These are phyloP conservation scores for Zygosaccharomyces lentus DNA, from an alignment of 805 yeast genomes.

Conservation along the genomic window DNA sequence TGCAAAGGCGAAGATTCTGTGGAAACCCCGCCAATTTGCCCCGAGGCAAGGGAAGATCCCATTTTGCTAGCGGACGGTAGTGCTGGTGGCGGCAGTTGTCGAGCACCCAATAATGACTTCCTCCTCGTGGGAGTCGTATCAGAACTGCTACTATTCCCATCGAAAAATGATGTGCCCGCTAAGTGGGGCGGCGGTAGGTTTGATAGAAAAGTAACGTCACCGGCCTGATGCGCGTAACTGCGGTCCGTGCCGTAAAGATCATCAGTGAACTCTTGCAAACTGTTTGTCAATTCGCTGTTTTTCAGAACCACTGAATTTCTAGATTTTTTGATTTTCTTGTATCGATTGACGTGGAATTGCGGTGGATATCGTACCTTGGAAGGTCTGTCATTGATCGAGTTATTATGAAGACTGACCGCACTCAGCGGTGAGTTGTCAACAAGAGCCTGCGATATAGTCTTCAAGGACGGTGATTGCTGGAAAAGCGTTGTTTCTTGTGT, in stretches of 20 bases:
- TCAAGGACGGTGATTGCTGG: slow-evolving; percentile 21
- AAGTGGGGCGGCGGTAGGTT: slow-evolving; percentile 12
- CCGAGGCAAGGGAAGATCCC: slow-evolving; percentile 1
- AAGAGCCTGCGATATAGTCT: slow-evolving; percentile 15
- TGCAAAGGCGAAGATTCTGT: slow-evolving; percentile 19
- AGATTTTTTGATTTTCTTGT: slow-evolving; percentile 28
- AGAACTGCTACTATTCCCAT: slow-evolving; percentile 9
- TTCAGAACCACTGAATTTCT: slow-evolving; percentile 28
- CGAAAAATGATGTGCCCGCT: slow-evolving; percentile 2
- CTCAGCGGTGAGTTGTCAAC: slow-evolving; percentile 22
- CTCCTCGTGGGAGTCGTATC: slow-evolving; percentile 25
- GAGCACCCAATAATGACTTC: slow-evolving; percentile 19
- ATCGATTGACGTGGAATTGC: slow-evolving; percentile 16
- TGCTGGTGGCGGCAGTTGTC: slow-evolving; percentile 9
- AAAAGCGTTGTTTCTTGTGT: slow-evolving; percentile 20
- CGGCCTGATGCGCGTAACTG: slow-evolving; percentile 6
- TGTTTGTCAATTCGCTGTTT: slow-evolving; percentile 31
- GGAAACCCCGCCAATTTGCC: slow-evolving; percentile 2
- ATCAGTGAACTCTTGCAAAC: slow-evolving; percentile 35
- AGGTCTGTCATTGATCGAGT: slow-evolving; percentile 1
- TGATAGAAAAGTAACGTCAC: slow-evolving; percentile 15
- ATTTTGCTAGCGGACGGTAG: slow-evolving; percentile 22
- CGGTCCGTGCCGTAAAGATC: slow-evolving; percentile 33
- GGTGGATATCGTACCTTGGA: slow-evolving; percentile 13
- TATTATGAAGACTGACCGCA: slow-evolving; percentile 2